These are phyloP conservation scores for Mycosarcoma maydis DNA, from an alignment of 1,284 basidiomycete species.

Conservation along the genomic window DNA sequence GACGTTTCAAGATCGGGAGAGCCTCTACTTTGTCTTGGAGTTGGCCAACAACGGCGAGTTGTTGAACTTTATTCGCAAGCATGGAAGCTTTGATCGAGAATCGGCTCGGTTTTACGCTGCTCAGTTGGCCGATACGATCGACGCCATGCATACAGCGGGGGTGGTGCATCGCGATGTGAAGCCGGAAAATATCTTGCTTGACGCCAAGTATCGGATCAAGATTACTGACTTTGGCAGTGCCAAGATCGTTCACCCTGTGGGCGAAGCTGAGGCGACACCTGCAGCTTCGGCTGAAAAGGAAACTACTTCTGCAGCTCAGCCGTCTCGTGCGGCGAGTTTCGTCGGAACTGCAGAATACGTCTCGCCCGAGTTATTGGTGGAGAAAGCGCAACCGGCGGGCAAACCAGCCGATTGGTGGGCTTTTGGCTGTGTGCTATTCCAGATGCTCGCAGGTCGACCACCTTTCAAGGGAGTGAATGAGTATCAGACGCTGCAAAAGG, in stretches of 20 bases:
- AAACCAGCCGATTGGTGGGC: conserved; percentile 72
- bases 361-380: conserved; percentile 84
- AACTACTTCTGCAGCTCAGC: not conserved
- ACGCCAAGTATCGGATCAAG: conserved; percentile 53
- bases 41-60: conserved; percentile 65
- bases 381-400: conserved; percentile 70
- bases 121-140: conserved; percentile 60
- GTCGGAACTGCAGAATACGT: conserved; percentile 98
- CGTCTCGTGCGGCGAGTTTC: conserved; percentile 76
- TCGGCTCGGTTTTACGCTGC: conserved; percentile 59
- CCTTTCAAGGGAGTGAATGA: conserved; percentile 72
- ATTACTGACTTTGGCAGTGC: conserved; percentile 66
- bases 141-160: conserved; percentile 60
- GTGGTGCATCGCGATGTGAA: conserved; percentile 62
- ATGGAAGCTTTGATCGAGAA: conserved; percentile 55
- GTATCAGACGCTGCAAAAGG: conserved; percentile 73
- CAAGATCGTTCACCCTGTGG: conserved; percentile 48
- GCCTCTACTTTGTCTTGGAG: conserved; percentile 65
- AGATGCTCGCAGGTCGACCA: conserved; percentile 71
- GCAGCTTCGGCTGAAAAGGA: not conserved
- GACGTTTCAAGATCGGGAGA: conserved; percentile 66
- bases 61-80: conserved; percentile 56
- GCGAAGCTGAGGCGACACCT: conserved; percentile 2
- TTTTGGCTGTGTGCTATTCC: conserved; percentile 72
- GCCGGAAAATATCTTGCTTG: conserved; percentile 65